phyloP scores from a whole-genome alignment of 2,329 filamentous ascomycete genomes.

The Ceratocystiopsis brevicomis region DNA sequence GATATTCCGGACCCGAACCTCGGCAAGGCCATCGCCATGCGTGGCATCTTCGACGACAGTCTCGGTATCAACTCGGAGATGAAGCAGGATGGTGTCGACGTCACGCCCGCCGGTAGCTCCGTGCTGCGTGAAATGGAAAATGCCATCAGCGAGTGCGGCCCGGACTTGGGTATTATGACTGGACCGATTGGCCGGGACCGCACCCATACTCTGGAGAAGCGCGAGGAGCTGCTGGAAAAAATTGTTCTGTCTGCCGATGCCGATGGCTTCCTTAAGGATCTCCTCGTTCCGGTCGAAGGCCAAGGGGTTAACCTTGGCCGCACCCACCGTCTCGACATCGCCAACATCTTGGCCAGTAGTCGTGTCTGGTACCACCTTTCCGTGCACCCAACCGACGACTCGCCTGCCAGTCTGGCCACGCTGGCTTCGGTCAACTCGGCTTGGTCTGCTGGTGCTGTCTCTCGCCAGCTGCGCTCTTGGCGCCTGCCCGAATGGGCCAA shows the following conservation, averaged over 20 bases:
- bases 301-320: conserved; percentile 69
- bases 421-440: conserved; percentile 55
- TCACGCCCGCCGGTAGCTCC: conserved; percentile 55
- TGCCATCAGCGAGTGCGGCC: conserved; percentile 56
- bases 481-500: conserved; percentile 93
- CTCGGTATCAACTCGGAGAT: conserved; percentile 91
- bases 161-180: conserved; percentile 58
- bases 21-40: conserved; percentile 75
- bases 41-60: conserved; percentile 82
- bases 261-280: conserved; percentile 61
- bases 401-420: conserved; percentile 54
- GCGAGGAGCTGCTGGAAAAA: conserved; percentile 71
- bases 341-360: conserved; percentile 58
- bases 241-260: conserved; percentile 64
- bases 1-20: conserved; percentile 66
- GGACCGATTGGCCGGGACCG: conserved; percentile 50
- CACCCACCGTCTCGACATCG: conserved; percentile 59
- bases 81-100: conserved; percentile 82
- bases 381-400: conserved; percentile 78
- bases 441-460: conserved; percentile 88
- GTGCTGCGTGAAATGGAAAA: conserved; percentile 75
- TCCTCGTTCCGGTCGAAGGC: conserved; percentile 61
- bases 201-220: conserved; percentile 61
- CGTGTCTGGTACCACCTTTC: conserved; percentile 90
- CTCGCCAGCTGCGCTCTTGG: conserved; percentile 83